Conservation (phyloP, 257 asterid species). For the Scutellaria baicalensis region DNA sequence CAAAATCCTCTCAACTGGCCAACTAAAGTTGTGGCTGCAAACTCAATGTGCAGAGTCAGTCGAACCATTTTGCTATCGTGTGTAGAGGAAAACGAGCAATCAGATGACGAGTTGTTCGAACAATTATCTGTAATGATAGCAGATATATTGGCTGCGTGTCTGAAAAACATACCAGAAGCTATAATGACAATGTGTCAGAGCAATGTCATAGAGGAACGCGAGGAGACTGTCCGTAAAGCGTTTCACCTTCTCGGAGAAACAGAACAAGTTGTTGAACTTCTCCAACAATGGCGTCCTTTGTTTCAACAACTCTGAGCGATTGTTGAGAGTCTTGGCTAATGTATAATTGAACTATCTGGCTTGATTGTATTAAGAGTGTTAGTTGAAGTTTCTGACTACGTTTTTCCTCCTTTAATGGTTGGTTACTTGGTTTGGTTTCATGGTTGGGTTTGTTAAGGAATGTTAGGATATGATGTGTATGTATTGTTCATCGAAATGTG, state of each 20-base stretch:
- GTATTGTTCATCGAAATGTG: too few relatives aligned
- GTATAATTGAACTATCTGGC: too few relatives aligned
- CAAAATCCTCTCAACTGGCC: slow-evolving; percentile 7
- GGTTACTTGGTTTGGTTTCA: too few relatives aligned
- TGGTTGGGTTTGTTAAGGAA: too few relatives aligned
- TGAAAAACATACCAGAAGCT: neutral
- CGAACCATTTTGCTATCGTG: neutral
- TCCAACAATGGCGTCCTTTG: neutral
- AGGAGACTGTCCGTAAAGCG: slow-evolving; percentile 1
- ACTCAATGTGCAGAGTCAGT: slow-evolving; percentile 9
- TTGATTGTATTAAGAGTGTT: too few relatives aligned
- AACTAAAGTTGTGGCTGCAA: slow-evolving; percentile 3
- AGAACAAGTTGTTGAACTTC: neutral
- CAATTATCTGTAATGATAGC: neutral
- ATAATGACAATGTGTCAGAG: slow-evolving; percentile 1
- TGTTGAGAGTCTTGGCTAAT: too few relatives aligned
- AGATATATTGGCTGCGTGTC: slow-evolving; percentile 1
- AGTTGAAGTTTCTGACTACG: too few relatives aligned
- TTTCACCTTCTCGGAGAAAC: neutral
- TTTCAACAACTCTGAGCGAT: too few relatives aligned
- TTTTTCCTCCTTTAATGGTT: too few relatives aligned
- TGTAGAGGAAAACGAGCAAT: neutral
- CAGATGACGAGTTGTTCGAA: neutral
- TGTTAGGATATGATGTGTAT: too few relatives aligned
- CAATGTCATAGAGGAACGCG: slow-evolving; percentile 1